Evolutionary conservation across 257 asterid genomes (phyloP).

Genomic region (Solanum virginianum): DNA sequence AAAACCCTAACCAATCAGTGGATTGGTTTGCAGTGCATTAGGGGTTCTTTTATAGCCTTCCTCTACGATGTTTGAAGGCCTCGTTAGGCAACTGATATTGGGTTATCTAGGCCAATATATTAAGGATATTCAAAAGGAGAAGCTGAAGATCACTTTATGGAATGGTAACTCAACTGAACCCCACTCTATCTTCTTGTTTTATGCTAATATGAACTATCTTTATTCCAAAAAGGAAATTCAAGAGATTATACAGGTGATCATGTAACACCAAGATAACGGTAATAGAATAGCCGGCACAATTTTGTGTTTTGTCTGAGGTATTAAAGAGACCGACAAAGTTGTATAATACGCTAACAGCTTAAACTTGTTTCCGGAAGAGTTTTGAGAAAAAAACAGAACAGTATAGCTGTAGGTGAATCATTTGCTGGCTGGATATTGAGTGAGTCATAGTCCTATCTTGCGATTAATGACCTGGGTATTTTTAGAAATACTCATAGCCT

Average conservation of each 20-base stretch:
- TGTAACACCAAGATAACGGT: background rate
- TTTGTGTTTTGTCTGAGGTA: background rate
- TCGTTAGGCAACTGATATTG: constrained; percentile 76
- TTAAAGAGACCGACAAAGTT: background rate
- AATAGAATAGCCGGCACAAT: background rate
- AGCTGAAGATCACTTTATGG: constrained; percentile 95
- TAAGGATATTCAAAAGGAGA: constrained; percentile 86
- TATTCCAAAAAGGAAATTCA: background rate
- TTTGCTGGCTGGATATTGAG: background rate
- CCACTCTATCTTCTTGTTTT: background rate
- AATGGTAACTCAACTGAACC: constrained; percentile 32
- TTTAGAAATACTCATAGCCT: background rate
- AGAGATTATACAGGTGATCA: background rate
- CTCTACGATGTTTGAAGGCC: constrained; percentile 67
- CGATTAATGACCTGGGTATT: background rate
- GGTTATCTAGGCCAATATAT: constrained; percentile 81
- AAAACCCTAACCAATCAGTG: background rate
- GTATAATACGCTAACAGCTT: background rate
- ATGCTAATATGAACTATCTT: background rate
- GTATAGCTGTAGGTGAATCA: background rate
- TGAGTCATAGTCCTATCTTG: background rate
- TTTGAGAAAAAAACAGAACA: background rate
- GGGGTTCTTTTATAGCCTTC: background rate
- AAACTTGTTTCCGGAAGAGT: background rate
- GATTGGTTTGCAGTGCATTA: background rate